phyloP scores from a whole-genome alignment of 805 yeast species.

The Kodamaea kakaduensis region DNA sequence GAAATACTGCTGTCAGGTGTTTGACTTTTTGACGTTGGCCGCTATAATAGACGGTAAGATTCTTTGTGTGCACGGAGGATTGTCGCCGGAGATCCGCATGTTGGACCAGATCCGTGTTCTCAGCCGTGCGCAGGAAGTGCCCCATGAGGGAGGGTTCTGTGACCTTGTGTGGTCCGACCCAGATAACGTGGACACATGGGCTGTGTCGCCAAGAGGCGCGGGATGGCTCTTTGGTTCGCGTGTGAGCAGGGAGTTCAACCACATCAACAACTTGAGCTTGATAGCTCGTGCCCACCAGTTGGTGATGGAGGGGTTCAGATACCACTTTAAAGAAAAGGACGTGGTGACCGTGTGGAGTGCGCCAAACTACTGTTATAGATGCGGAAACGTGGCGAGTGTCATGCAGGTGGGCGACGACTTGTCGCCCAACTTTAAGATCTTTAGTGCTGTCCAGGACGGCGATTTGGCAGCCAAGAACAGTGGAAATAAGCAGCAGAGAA shows the following conservation, averaged over 20 bases:
- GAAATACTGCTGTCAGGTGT: constrained; percentile 95
- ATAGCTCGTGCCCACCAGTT: constrained; percentile 97
- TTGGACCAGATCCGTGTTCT: constrained; percentile 92
- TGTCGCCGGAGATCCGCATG: constrained; percentile 96
- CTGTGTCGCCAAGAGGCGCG: constrained; percentile 96
- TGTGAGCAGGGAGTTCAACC: constrained; percentile 94
- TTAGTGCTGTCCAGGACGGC: constrained; percentile 93
- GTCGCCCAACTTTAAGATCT: constrained; percentile 87
- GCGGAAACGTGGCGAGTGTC: constrained; percentile 97
- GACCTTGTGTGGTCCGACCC: constrained; percentile 98
- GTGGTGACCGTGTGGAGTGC: constrained; percentile 99
- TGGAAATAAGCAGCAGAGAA: constrained; percentile 39
- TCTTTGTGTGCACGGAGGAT: constrained; percentile 95
- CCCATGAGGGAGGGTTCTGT: constrained; percentile 98
- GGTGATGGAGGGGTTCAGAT: constrained; percentile 97
- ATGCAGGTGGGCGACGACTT: constrained; percentile 90
- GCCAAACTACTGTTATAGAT: constrained; percentile 94
- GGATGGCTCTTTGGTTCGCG: constrained; percentile 96
- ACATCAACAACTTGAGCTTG: constrained; percentile 80
- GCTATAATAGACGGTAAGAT: constrained; percentile 95
- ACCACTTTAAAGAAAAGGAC: constrained; percentile 92
- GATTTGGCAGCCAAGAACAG: constrained; percentile 39
- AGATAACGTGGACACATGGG: constrained; percentile 97
- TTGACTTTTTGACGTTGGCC: constrained; percentile 88
- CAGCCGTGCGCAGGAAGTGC: constrained; percentile 95